Base-by-base conservation (phyloP, 2,329 filamentous ascomycete genomes). In the Bipolaris victoriae region DNA sequence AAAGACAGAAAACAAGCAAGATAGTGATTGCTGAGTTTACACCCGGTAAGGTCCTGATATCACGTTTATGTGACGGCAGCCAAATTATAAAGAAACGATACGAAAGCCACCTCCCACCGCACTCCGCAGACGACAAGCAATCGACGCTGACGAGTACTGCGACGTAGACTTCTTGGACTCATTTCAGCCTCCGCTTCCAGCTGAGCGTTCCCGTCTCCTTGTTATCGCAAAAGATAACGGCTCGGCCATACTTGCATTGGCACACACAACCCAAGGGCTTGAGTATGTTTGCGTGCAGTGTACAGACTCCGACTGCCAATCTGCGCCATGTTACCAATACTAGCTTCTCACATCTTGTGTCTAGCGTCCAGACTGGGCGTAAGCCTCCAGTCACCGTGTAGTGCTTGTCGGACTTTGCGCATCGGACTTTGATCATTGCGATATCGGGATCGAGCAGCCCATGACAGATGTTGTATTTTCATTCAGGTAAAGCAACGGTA, bases 251-350 rank as follows among this genome's bases (percentile, higher is more conserved):
- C 11, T 16, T n/a, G 26, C 16, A 26, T 40, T 47, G 29, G 43
- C 49, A 31, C 31, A 22, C 20, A 26, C 26, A n/a, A 22, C 20
- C 43, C 41, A 43, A 57, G 49, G 31, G 36, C 49, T 48, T 37
- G 20, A 13, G 16, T 24, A 39, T 22, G 49, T 49, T 52, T 37
- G 26, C 48, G 18, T 53, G 13, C 9, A 57, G 29, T 43, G 48
- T 22, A 53, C 36, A 48, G 22, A 39, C 16, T 24, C 35, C 15
- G 39, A 51, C 16, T 43, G 33, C 29, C 13, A 13, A 44, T 51
- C 20, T 24, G 4, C 24, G 13, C 7, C 15, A 4, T 7, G 39
- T 6, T 44, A 44, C n/a, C 7, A 24, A 10, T 18, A 10, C 9
- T 51, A 18, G 40, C 22, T 26, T 43, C 15, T 26, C 22, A 18